phyloP scores from a whole-genome alignment of 345 rosid genomes.

The Atalantia buxifolia region DNA sequence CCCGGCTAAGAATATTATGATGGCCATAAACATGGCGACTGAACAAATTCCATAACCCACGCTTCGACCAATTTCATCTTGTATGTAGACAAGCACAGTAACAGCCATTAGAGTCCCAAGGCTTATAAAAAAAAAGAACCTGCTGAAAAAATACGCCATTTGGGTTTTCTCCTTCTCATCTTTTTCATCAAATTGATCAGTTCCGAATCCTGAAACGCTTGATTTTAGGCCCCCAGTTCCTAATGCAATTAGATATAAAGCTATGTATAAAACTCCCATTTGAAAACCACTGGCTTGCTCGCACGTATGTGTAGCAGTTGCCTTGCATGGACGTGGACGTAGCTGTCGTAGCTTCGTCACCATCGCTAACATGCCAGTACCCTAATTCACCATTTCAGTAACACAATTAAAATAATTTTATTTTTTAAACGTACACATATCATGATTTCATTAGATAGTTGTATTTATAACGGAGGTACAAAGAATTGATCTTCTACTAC shows the following conservation, averaged over 20 bases:
- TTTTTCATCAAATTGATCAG: conserved; percentile 62
- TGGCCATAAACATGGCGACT: conserved; percentile 44
- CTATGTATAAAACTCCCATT: conserved; percentile 50
- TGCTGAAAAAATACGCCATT: conserved; percentile 58
- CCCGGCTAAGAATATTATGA: conserved; percentile 44
- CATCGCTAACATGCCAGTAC: conserved; percentile 48
- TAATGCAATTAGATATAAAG: conserved; percentile 54
- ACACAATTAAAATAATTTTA: not conserved
- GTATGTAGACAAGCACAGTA: conserved; percentile 61
- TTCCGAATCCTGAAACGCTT: conserved; percentile 66
- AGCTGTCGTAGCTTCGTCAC: conserved; percentile 51
- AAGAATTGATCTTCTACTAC: conserved; percentile 1
- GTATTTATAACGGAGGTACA: too few species aligned
- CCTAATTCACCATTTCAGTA: conserved; percentile 27
- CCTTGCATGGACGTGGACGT: conserved; percentile 45
- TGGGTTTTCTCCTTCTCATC: conserved; percentile 58
- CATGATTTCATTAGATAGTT: too few species aligned
- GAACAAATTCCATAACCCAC: conserved; percentile 61
- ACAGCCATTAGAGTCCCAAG: conserved; percentile 55
- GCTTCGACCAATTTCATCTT: conserved; percentile 58
- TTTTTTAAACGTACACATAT: too few species aligned
- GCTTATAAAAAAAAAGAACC: conserved; percentile 62
- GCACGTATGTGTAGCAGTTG: conserved; percentile 27
- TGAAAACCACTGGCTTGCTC: conserved; percentile 43
- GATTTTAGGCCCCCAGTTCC: conserved; percentile 76